Evolutionary conservation across 345 rosid species (phyloP).

Genomic region (Ricinus communis): DNA sequence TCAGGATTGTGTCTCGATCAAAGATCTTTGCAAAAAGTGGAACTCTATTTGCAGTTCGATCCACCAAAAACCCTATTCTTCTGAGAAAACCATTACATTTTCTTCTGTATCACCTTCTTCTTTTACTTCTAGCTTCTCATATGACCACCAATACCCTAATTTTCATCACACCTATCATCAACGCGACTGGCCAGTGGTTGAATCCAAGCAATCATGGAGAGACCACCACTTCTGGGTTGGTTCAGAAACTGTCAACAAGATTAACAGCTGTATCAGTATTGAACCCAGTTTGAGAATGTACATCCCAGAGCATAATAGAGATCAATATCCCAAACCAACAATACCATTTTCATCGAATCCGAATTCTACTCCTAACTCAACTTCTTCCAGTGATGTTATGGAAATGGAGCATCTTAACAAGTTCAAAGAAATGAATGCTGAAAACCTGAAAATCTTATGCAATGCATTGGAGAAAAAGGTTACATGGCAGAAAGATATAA

Average conservation of each 20-base stretch:
- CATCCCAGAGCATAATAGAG: constrained; percentile 40
- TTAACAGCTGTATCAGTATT: not conserved
- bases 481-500: constrained; percentile 30
- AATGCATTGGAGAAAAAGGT: constrained; percentile 27
- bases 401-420: constrained; percentile 49
- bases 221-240: constrained; percentile 35
- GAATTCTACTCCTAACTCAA: constrained; percentile 56
- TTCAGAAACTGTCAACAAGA: constrained; percentile 13
- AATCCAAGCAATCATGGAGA: constrained; percentile 40
- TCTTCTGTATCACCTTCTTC: constrained; percentile 63
- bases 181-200: constrained; percentile 51
- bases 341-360: constrained; percentile 33
- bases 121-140: constrained; percentile 47
- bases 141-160: constrained; percentile 44
- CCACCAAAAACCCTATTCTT: constrained; percentile 44
- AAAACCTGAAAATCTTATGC: constrained; percentile 27
- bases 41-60: constrained; percentile 54
- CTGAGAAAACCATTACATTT: constrained; percentile 49
- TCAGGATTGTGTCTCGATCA: constrained; percentile 49
- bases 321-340: constrained; percentile 23
- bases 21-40: constrained; percentile 64
- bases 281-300: constrained; percentile 45
- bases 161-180: constrained; percentile 37
- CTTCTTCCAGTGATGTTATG: constrained; percentile 64
- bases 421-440: constrained; percentile 55